phyloP scores from a whole-genome alignment of 2,329 filamentous ascomycete genomes.

The Claviceps humidiphila region DNA sequence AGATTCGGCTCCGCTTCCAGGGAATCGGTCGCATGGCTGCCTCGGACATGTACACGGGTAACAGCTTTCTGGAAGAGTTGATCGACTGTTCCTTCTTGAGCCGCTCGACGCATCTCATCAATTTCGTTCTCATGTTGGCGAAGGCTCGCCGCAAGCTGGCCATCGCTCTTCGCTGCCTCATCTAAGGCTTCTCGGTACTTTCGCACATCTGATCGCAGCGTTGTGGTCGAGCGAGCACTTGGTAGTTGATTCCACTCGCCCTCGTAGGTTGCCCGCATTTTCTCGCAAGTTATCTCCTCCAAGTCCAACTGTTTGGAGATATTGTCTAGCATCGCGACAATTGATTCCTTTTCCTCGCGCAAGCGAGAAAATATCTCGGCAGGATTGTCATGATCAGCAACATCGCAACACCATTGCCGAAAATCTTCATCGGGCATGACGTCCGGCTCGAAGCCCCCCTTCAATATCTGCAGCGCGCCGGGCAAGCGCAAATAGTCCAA shows the following conservation, averaged over 20 bases:
- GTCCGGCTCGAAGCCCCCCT: constrained; percentile 85
- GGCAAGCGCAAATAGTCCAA: constrained; percentile 88
- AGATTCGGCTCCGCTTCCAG: constrained; percentile 58
- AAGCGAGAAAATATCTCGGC: constrained; percentile 66
- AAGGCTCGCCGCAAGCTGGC: constrained; percentile 68
- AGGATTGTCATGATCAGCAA: constrained; percentile 75
- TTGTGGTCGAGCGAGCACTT: constrained; percentile 77
- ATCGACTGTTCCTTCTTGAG: constrained; percentile 75
- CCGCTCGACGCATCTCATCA: constrained; percentile 86
- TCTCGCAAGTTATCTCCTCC: constrained; percentile 96
- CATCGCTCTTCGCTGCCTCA: constrained; percentile 77
- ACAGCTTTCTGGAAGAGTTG: constrained; percentile 79
- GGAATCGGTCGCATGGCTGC: constrained; percentile 48
- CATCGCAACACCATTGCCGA: constrained; percentile 82
- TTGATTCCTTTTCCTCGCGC: constrained; percentile 61
- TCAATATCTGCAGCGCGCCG: constrained; percentile 76
- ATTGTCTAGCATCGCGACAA: constrained; percentile 59
- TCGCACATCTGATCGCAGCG: constrained; percentile 71
- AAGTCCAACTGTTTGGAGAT: constrained; percentile 84
- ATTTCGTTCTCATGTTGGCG: constrained; percentile 80
- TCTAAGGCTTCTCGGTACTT: constrained; percentile 83
- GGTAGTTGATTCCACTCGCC: constrained; percentile 95
- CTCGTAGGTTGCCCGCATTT: constrained; percentile 97
- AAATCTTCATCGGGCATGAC: constrained; percentile 84
- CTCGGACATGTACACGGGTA: constrained; percentile 58